Conservation (phyloP, 352 stramenopile genomes). For the Thraustochytrium striatum region DNA sequence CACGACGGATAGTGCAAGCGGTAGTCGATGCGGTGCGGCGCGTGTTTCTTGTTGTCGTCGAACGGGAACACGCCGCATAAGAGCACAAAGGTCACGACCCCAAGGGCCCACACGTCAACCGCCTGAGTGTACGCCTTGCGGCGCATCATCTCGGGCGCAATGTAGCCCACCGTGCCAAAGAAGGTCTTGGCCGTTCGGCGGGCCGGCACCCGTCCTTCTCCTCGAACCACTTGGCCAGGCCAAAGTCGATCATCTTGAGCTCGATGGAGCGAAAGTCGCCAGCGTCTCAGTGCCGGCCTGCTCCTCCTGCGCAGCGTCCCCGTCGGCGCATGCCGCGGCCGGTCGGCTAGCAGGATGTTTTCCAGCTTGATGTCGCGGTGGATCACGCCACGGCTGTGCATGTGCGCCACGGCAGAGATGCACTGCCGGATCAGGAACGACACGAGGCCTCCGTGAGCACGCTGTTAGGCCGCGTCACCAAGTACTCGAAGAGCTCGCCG, state of each 20-base stretch:
- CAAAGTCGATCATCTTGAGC: slow-evolving; percentile 99
- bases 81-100: slow-evolving; percentile 49
- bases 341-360: slow-evolving; percentile 48
- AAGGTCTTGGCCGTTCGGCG: slow-evolving; percentile 64
- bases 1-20: slow-evolving; percentile 64
- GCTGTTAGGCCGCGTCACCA: slow-evolving; percentile 65
- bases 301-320: too few species aligned
- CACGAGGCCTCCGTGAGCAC: slow-evolving; percentile 74
- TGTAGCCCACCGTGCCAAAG: slow-evolving; percentile 85
- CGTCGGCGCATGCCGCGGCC: slow-evolving; percentile 3
- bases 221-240: slow-evolving; percentile 86
- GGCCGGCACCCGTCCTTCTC: slow-evolving; percentile 62
- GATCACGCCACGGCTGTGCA: slow-evolving; percentile 76
- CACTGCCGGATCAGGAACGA: slow-evolving; percentile 78
- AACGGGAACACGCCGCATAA: slow-evolving; percentile 85
- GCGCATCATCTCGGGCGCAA: slow-evolving; percentile 97
- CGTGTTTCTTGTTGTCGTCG: slow-evolving; percentile 86
- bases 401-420: slow-evolving; percentile 77
- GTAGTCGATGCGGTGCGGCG: slow-evolving; percentile 63
- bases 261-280: slow-evolving; percentile 66
- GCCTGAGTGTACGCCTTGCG: slow-evolving; percentile 91
- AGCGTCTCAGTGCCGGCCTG: slow-evolving; percentile 76
- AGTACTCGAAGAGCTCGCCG: slow-evolving; percentile 81
- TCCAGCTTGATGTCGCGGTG: slow-evolving; percentile 81
- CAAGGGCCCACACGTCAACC: slow-evolving; percentile 68